Evolutionary conservation across 2,329 filamentous ascomycete species (phyloP).

Genomic region (Fusarium lateritium): DNA sequence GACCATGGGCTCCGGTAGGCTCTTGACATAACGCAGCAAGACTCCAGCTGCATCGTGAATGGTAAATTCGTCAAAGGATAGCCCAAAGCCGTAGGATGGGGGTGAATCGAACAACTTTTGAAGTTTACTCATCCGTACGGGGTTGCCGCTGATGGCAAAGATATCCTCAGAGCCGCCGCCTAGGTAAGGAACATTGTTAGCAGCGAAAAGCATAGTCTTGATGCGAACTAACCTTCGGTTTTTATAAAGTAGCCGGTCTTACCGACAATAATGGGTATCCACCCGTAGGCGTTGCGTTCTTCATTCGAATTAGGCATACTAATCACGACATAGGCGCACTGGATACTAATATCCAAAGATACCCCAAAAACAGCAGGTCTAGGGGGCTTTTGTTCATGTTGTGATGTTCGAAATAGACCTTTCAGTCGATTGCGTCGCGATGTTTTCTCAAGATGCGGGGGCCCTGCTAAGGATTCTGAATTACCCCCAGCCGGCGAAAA

Average conservation of each 20-base stretch:
- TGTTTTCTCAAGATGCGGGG: not conserved
- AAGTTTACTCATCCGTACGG: not conserved
- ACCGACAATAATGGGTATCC: not conserved
- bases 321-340: not conserved
- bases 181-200: not conserved
- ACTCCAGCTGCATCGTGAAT: conserved; percentile 12
- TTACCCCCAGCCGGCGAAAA: not conserved
- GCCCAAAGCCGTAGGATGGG: not conserved
- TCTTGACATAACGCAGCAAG: conserved; percentile 15
- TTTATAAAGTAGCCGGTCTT: conserved; percentile 2
- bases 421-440: not conserved
- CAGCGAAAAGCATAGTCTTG: not conserved
- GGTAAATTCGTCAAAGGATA: not conserved
- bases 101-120: not conserved
- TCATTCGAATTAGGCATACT: not conserved
- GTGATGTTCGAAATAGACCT: not conserved
- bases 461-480: too few relatives aligned
- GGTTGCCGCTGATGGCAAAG: not conserved
- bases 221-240: not conserved
- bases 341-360: not conserved
- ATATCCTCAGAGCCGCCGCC: not conserved
- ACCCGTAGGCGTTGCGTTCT: not conserved
- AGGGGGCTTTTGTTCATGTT: too few relatives aligned
- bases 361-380: conserved; percentile 9
- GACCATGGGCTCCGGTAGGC: conserved; percentile 3